Percentiles rank a stretch among this genome's conserved stretches.
Evolutionary conservation across 805 yeast genomes (phyloP).

Genomic region (Scheffersomyces stipitis): DNA sequence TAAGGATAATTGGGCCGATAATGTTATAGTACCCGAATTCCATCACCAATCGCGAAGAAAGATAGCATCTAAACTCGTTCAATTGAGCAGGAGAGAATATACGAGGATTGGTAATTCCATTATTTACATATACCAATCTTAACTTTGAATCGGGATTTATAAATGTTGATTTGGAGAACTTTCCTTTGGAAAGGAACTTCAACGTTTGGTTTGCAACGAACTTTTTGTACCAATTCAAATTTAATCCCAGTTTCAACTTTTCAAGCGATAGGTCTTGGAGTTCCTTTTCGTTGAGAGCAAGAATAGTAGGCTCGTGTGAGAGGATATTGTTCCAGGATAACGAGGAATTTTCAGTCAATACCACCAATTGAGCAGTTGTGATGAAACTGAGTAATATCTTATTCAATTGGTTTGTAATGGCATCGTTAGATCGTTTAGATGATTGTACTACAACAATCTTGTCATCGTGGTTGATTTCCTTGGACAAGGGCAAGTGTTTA

Average conservation of each 20-base stretch:
- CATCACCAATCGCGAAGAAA: constrained; percentile 50
- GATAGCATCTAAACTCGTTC: constrained; percentile 44
- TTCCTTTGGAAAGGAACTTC: constrained; percentile 49
- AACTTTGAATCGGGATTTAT: constrained; percentile 18
- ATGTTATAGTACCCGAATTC: constrained; percentile 49
- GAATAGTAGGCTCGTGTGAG: constrained; percentile 25
- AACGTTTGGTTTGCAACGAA: constrained; percentile 35
- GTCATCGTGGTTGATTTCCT: constrained; percentile 28
- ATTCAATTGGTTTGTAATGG: constrained; percentile 27
- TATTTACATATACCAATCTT: constrained; percentile 44
- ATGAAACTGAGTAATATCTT: constrained; percentile 43
- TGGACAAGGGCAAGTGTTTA: constrained; percentile 46
- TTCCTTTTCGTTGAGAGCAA: constrained; percentile 25
- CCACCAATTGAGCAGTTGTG: constrained; percentile 23
- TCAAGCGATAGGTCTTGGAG: constrained; percentile 15
- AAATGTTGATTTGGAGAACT: constrained; percentile 32
- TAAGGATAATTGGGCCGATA: constrained; percentile 58
- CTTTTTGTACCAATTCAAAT: constrained; percentile 12
- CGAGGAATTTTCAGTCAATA: constrained; percentile 10
- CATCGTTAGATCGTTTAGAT: constrained; percentile 16
- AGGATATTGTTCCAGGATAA: constrained; percentile 10
- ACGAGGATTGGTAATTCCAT: constrained; percentile 17
- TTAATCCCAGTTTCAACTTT: constrained; percentile 4
- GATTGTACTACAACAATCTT: constrained; percentile 20
- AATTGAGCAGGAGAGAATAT: constrained; percentile 18